Evolutionary conservation across 306 rosid species (phyloP).

Genomic region (Vigna unguiculata): DNA sequence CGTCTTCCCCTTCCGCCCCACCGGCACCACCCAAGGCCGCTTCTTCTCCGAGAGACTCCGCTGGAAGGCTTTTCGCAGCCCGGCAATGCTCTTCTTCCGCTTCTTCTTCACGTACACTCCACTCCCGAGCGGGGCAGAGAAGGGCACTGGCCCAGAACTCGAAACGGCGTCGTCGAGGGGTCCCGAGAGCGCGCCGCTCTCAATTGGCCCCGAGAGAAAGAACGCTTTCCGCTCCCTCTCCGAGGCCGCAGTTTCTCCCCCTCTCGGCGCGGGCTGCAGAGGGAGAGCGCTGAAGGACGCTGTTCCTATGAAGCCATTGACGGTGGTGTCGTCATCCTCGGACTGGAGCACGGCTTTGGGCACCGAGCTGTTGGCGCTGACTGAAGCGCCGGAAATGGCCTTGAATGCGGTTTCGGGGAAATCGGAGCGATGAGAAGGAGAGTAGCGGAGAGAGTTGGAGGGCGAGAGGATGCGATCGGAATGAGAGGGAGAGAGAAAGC

Average conservation of each 20-base stretch:
- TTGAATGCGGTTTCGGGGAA: conserved; percentile 69
- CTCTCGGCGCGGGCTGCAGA: conserved; percentile 75
- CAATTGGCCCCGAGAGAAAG: conserved; percentile 91
- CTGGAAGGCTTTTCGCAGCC: conserved; percentile 70
- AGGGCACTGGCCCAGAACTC: conserved; percentile 53
- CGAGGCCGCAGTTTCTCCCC: conserved; percentile 45
- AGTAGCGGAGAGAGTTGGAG: conserved; percentile 80
- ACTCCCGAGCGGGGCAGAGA: conserved; percentile 82
- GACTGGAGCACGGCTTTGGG: conserved; percentile 78
- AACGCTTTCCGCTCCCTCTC: conserved; percentile 77
- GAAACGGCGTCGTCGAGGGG: conserved; percentile 67
- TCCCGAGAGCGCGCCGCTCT: conserved; percentile 85
- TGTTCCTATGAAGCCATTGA: conserved; percentile 79
- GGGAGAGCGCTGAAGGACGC: conserved; percentile 81
- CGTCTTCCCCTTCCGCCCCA: conserved; percentile 56
- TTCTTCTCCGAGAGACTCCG: conserved; percentile 78
- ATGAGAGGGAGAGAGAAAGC: conserved; percentile 80
- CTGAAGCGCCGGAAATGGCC: conserved; percentile 90
- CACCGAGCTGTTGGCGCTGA: conserved; percentile 79
- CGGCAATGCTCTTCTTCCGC: conserved; percentile 72
- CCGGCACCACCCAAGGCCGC: conserved; percentile 93
- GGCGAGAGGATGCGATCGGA: conserved; percentile 88
- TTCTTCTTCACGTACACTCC: conserved; percentile 61
- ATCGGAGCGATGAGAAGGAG: conserved; percentile 75
- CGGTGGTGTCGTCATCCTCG: conserved; percentile 53